Percentiles rank a stretch among this genome's conserved stretches.
phyloP scores from a whole-genome alignment of 2,329 filamentous ascomycete genomes.

The Parastagonospora nodorum region DNA sequence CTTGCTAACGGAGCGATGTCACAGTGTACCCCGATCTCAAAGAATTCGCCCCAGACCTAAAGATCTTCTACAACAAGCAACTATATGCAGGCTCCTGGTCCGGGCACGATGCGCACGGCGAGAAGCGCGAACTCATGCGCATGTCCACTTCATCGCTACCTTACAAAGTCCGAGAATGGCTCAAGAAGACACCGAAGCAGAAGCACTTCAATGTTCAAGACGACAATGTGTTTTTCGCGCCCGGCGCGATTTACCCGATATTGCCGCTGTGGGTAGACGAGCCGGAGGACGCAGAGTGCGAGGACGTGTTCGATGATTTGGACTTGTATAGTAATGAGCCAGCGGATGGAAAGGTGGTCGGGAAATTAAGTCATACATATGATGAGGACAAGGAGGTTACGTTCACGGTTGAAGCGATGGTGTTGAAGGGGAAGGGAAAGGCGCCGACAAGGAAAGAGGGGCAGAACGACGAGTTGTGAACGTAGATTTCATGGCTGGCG shows the following conservation, averaged over 20 bases:
- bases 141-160: constrained; percentile 56
- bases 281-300: constrained; percentile 47
- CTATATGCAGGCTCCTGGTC: constrained; percentile 59
- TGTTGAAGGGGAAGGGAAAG: constrained; percentile 21
- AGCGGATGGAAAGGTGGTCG: constrained; percentile 37
- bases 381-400: constrained; percentile 33
- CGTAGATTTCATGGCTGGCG: not conserved
- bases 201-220: constrained; percentile 48
- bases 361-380: constrained; percentile 30
- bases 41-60: constrained; percentile 38
- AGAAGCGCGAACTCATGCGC: constrained; percentile 54
- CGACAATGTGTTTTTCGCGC: constrained; percentile 58
- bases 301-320: constrained; percentile 42
- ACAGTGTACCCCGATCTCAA: constrained; percentile 39
- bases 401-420: constrained; percentile 39
- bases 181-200: constrained; percentile 52
- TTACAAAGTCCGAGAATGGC: constrained; percentile 51
- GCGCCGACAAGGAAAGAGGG: constrained; percentile 13
- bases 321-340: constrained; percentile 37
- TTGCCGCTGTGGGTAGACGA: constrained; percentile 58
- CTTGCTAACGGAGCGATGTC: not conserved
- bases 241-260: constrained; percentile 57
- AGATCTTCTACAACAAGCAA: constrained; percentile 45
- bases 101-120: constrained; percentile 58
- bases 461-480: constrained; percentile 32